Conservation (phyloP, 2,329 filamentous ascomycete species). For the Teratosphaeriaceae sp. region DNA sequence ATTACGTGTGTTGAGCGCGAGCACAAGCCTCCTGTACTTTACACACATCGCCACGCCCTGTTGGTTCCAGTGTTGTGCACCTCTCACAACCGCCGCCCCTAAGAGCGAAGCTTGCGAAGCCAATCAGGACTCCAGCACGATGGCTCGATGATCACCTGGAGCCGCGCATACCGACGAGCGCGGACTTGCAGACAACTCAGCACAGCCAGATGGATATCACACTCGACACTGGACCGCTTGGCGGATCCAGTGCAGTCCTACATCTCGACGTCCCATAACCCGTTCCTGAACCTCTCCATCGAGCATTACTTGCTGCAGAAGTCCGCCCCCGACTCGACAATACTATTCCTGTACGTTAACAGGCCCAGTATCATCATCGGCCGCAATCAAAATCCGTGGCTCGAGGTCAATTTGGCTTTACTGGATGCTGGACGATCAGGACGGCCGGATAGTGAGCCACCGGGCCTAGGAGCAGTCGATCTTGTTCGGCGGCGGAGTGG, state of each 20-base stretch:
- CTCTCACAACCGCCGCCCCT: neutral
- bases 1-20: too few relatives aligned
- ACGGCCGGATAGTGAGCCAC: slow-evolving; percentile 27
- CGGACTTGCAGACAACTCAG: slow-evolving; percentile 7
- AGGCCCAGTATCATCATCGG: slow-evolving; percentile 83
- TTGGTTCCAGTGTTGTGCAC: neutral
- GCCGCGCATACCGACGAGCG: slow-evolving; percentile 18
- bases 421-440: slow-evolving; percentile 41
- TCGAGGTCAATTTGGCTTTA: slow-evolving; percentile 70
- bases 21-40: too few relatives aligned
- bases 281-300: slow-evolving; percentile 86
- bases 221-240: slow-evolving; percentile 16
- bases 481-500: slow-evolving; percentile 82
- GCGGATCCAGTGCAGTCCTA: slow-evolving; percentile 37
- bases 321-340: slow-evolving; percentile 61
- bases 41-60: too few relatives aligned
- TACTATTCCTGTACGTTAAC: slow-evolving; percentile 88
- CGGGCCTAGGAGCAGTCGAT: slow-evolving; percentile 40
- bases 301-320: slow-evolving; percentile 83
- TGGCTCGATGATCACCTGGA: slow-evolving; percentile 24
- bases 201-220: slow-evolving; percentile 19
- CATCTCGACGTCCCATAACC: slow-evolving; percentile 54
- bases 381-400: slow-evolving; percentile 96
- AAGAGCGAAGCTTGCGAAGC: slow-evolving; percentile 1
- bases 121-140: slow-evolving; percentile 9